Base-by-base conservation (phyloP, 140 eudicot genomes). In the Flaveria floridana region DNA sequence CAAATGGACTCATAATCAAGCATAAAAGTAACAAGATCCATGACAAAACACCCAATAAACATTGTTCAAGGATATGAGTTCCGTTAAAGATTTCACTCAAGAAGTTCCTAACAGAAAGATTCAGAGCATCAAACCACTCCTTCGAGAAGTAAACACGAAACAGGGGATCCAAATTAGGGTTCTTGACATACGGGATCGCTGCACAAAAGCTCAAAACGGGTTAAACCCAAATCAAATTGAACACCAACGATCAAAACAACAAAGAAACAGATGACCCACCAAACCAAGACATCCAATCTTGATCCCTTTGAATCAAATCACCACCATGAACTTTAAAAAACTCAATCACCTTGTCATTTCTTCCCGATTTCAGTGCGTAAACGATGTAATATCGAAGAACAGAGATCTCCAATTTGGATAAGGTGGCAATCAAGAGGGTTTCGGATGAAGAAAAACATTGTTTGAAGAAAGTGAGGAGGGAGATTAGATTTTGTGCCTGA, bases 201-300 rank as follows among this genome's bases (percentile, higher is more conserved):
- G 90, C 86, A 85, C 20, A 37, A 55, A 69, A 68, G 6, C 28
- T 16, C 53, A 50, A 53, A 16, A 9, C 7, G 26, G 10, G 71
- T 65, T 53, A 47, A 72, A 6, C 28, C 53, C 41, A 23, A 59
- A 64, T 23, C 76, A 48, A 39, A 7, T 2, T 3, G 39, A 67
- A 62, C 37, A 5, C 20, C 9, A 2, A 16, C 7, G 11, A 76
- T 7, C 70, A 76, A 70, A 46, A 51, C 25, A 55, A 2, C 13
- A 12, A 64, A 61, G 20, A 15, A 6, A 71, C 7, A 73, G 48
- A 65, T 48, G 50, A 78, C 95, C 67, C 46, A 94, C 99, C 91
- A 82, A 90, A 94, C 99, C 99, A 94, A 8, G 87, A 84, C 55
- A 81, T 79, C 99, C 99, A 94, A 61, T 81, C 89, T 47, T 81